These are phyloP conservation scores for Grigorovia transvaalensis DNA, from an alignment of 805 yeast genomes.

Conservation along the genomic window DNA sequence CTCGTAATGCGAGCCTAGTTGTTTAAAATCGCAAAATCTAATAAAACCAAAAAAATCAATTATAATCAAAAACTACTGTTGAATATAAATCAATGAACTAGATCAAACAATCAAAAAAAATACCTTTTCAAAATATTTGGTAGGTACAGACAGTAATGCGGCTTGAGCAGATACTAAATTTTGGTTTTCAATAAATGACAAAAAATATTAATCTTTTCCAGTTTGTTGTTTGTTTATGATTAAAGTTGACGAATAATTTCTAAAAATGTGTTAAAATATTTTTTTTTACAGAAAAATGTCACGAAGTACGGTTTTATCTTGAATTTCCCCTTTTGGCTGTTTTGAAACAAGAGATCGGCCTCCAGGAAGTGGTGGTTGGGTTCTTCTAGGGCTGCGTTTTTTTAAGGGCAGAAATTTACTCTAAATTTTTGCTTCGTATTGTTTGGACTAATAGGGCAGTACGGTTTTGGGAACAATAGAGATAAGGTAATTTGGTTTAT, in stretches of 20 bases:
- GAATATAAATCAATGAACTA: not conserved
- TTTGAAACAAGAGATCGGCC: not conserved
- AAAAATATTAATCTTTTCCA: not conserved
- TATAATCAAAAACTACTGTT: not conserved
- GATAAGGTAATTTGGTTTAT: no score
- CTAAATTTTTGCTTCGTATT: no score
- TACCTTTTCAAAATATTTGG: no score
- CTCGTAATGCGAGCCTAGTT: not conserved
- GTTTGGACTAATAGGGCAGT: no score
- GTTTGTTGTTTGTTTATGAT: not conserved
- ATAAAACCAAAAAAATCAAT: not conserved
- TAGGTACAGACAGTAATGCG: not conserved
- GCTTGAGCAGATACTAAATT: not conserved
- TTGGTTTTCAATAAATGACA: no score
- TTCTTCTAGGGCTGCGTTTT: not conserved
- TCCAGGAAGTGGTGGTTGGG: not conserved
- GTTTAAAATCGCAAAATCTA: not conserved
- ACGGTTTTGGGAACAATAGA: no score
- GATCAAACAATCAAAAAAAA: not conserved
- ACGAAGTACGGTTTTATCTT: not conserved
- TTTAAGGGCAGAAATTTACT: no score
- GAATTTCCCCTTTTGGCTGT: not conserved
- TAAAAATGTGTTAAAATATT: not conserved
- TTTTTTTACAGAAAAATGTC: not conserved
- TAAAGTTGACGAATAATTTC: not conserved